These are phyloP conservation scores for Corinectria fuckeliana DNA, from an alignment of 2,329 filamentous ascomycete species.

Conservation along the genomic window DNA sequence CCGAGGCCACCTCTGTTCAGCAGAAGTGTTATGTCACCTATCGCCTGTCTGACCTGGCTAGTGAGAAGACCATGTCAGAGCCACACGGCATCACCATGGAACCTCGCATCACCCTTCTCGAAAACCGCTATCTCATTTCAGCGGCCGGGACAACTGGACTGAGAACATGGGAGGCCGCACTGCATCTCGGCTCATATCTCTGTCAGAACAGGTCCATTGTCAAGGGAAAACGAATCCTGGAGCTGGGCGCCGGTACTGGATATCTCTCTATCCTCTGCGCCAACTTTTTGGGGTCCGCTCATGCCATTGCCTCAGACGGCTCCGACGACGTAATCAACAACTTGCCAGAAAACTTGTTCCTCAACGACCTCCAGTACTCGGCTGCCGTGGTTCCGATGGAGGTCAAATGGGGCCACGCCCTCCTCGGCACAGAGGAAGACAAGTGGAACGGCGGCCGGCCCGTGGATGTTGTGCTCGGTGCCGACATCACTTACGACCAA, in stretches of 20 bases:
- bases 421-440: constrained; percentile 63
- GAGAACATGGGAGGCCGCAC: constrained; percentile 81
- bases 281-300: constrained; percentile 65
- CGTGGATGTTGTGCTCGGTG: constrained; percentile 73
- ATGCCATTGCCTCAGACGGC: constrained; percentile 75
- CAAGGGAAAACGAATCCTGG: constrained; percentile 65
- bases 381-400: constrained; percentile 56
- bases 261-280: constrained; percentile 77
- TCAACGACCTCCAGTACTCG: constrained; percentile 68
- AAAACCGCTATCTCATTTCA: constrained; percentile 72
- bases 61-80: constrained; percentile 13
- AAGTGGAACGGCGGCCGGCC: constrained; percentile 54
- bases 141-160: constrained; percentile 76
- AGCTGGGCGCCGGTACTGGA: constrained; percentile 79
- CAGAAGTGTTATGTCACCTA: constrained; percentile 80
- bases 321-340: constrained; percentile 74
- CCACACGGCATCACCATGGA: neutral
- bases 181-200: constrained; percentile 76
- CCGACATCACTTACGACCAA: constrained; percentile 80
- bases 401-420: constrained; percentile 68
- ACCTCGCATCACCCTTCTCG: constrained; percentile 65
- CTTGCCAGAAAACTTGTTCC: constrained; percentile 69
- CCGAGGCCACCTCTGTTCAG: constrained; percentile 71
- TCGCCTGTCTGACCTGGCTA: constrained; percentile 47
- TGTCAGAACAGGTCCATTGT: constrained; percentile 56